Evolutionary conservation across 768 basidiomycete genomes (phyloP), one percentile per base, ranked within the genome.

Genomic region (Psilocybe tampanensis): DNA sequence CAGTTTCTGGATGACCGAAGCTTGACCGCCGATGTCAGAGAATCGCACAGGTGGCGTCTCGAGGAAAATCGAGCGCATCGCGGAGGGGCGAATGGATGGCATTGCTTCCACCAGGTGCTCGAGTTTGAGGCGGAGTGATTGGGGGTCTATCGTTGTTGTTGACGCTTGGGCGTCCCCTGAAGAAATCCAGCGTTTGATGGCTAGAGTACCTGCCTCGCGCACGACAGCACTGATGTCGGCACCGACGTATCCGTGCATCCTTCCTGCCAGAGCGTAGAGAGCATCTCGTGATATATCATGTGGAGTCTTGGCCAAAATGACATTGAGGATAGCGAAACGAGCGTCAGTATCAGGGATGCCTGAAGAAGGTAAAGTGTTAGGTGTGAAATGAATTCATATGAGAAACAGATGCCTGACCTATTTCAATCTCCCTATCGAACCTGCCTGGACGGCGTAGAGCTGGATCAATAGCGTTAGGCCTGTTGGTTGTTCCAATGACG

Each of bases 201-300:
- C 91, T 19, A 86, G 72, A 2, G 94, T 95, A 2, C 95, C 95
- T 8, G 95, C 95, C 72, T 96, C 92, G 29, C 96, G 89, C 21
- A 98, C 86, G 52, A 98, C 86, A 0, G 95, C 93, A 29, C 89
- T 87, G 43, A 99, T 80, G 71, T 99, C 97, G 5, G 97, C 97
- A 7, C 96, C 97, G 44, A 99, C 97, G 69, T 95, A 98, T 0
- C 97, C 97, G 61, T 99, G 94, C 11, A 95, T 94, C 29, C 84
- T 84, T 11, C 83, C 79, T 0, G 95, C 89, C 17, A 98, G 72
- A 2, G 78, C 61, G 22, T 79, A 74, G 2, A 99, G 82, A 9
- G 91, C 86, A 0, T 77, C 74, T 2, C 74, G 69, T 0, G 83
- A 69, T 58, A 98, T 80, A 3, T 76, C 70, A 66, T 98, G 86